Base-by-base conservation (phyloP, 2,329 filamentous ascomycete species). In the Emergomyces orientalis region DNA sequence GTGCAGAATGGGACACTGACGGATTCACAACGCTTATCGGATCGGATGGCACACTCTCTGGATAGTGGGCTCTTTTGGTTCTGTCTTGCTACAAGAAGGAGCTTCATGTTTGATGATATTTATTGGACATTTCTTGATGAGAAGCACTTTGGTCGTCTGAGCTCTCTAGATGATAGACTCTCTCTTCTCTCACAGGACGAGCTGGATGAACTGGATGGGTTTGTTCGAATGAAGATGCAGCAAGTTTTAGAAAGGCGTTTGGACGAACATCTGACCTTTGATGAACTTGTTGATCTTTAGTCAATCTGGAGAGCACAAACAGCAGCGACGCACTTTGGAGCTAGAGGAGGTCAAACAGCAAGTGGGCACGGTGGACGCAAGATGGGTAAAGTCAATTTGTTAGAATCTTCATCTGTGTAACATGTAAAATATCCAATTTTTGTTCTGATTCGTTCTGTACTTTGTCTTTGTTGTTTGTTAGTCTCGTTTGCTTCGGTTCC, bases 51-150 rank as follows among this genome's bases (percentile, higher is more conserved):
- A 61, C 30, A 65, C 49, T 71, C 68, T 32, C 59, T 70, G 64
- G 65, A 69, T n/a, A 69, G 62, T 63, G 63, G 67, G 30, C 63
- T 67, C 45, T 71, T 71, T 58, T 72, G 71, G 68, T 63, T 72
- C 14, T 68, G 67, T 45, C 65, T 69, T 58, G 69, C 69, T 13
- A 68, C 69, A 65, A 64, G 66, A 59, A 67, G 66, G 30, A 69
- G 67, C 57, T 70, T 64, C 58, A 66, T 68, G 65, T 68, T 71
- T 47, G 69, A 72, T 65, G 43, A 62, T n/a, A 57, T 62, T 39
- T 62, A 62, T 62, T 62, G 60, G 60, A 47, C 17, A 45, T 62
- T 61, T 39, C 51, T 62, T 47, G 49, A 62, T 32, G 60, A 62
- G 55, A 51, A 56, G 37, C 55, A 62, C 39, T 62, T 56, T 47